Conservation (phyloP, 1,284 basidiomycete genomes). For the Moniliophthora roreri region DNA sequence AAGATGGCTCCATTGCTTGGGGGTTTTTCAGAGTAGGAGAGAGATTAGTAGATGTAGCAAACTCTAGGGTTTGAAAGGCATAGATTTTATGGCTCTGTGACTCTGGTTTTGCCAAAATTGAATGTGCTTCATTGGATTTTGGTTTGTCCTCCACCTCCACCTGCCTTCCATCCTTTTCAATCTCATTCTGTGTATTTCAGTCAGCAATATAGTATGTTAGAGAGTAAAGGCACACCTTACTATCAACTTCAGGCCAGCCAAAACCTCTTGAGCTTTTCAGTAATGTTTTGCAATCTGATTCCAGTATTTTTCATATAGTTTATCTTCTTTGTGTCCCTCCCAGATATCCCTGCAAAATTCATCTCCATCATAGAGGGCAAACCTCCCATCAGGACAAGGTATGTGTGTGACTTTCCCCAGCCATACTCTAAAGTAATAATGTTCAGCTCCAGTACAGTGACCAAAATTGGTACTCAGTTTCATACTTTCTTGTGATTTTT, state of each 20-base stretch:
- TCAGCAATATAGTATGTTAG: too few species aligned
- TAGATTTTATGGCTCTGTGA: too few species aligned
- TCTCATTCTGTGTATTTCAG: too few species aligned
- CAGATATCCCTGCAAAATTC: background rate
- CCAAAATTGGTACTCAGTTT: slow-evolving; percentile 2
- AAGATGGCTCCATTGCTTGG: background rate
- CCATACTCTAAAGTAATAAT: background rate
- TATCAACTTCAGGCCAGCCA: too few species aligned
- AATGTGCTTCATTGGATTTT: too few species aligned
- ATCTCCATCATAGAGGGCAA: background rate
- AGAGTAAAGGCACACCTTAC: too few species aligned
- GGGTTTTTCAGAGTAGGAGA: background rate
- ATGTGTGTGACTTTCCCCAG: background rate
- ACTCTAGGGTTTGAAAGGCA: too few species aligned
- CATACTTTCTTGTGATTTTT: slow-evolving; percentile 12
- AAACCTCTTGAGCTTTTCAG: too few species aligned
- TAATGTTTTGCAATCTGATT: background rate
- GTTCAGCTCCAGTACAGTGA: background rate
- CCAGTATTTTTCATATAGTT: background rate
- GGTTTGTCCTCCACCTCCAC: too few species aligned
- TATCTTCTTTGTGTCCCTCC: background rate
- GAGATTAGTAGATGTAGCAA: background rate
- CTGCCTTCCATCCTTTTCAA: too few species aligned
- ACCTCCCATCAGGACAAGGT: background rate
- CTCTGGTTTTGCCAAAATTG: too few species aligned